Evolutionary conservation across 2,329 filamentous ascomycete species (phyloP), one percentile per base, ranked within the genome.

Genomic region (Trichoderma oligosporum): DNA sequence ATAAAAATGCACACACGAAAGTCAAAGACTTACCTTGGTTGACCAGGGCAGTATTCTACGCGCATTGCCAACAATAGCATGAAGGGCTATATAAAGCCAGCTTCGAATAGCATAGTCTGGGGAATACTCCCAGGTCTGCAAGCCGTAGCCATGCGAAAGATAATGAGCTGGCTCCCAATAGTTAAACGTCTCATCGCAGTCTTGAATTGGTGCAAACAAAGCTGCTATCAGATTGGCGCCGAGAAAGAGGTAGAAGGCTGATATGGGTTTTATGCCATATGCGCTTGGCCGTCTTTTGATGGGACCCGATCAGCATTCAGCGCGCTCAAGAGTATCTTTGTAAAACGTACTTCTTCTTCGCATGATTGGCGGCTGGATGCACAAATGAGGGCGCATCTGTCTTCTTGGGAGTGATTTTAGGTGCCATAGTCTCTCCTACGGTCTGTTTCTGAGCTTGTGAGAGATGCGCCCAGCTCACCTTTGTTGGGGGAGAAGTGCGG

Each of bases 121-220:
- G 1, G 93, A 96, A 74, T 97, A 99, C 73, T 99, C 94, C 94
- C 94, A 99, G 1, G 94, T 99, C 76, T 99, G 92, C 49, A 97
- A 79, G 36, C 93, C 94, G 68, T 96, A 93, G 65, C 90, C 89
- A 76, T 97, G 91, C 59, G 85, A 88, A 25, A 99, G 82, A 73
- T 97, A 99, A 73, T 99, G 94, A 0, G 92, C 85, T 0, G 94
- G 93, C 67, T 99, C 94, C 91, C 93, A 99, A 78, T 96, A 99
- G 72, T 99, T 99, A 81, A 96, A 99, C 9, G 93, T 93, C 76
- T 99, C 94, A 67, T 99, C 94, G 70, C 94, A 99, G 73, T 99
- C 94, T 71, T 97, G 92, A 63, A 99, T 96, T 0, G 94, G 94
- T 2, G 91, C 86, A 70, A 87, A 93, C 29, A 88, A 67, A 9